Conservation (phyloP, 352 stramenopile species). For the Phytopythium cucurbitacearum region DNA sequence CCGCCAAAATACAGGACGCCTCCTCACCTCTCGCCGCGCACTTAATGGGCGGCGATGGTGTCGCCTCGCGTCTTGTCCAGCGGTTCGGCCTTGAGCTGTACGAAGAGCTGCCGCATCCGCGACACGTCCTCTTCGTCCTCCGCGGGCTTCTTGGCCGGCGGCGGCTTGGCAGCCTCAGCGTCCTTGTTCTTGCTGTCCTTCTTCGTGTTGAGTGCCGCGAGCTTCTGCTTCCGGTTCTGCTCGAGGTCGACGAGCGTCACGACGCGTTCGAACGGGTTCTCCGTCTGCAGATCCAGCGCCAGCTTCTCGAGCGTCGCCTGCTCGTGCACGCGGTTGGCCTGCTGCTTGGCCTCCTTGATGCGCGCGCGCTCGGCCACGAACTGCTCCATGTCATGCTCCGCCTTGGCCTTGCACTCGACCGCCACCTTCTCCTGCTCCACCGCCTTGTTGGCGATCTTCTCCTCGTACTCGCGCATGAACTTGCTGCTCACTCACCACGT, state of each 20-base stretch:
- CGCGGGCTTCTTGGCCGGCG: slow-evolving; percentile 48
- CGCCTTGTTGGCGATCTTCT: slow-evolving; percentile 62
- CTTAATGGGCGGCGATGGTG: slow-evolving; percentile 41
- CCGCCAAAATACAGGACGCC: too few relatives aligned
- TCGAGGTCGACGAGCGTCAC: slow-evolving; percentile 93
- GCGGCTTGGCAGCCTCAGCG: slow-evolving; percentile 27
- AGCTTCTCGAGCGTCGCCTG: slow-evolving; percentile 94
- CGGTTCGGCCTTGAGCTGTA: slow-evolving; percentile 92
- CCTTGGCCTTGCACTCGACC: slow-evolving; percentile 67
- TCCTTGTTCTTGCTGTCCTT: slow-evolving; percentile 46
- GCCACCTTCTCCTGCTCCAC: slow-evolving; percentile 71
- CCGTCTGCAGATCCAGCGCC: slow-evolving; percentile 91
- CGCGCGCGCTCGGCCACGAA: slow-evolving; percentile 84
- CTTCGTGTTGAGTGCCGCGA: slow-evolving; percentile 53
- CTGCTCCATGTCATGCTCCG: slow-evolving; percentile 59
- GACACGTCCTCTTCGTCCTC: slow-evolving; percentile 83
- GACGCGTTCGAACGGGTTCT: slow-evolving; percentile 93
- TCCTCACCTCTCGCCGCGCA: not conserved
- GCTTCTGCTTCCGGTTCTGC: slow-evolving; percentile 65
- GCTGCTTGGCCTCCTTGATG: slow-evolving; percentile 89
- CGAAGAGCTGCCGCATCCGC: slow-evolving; percentile 92
- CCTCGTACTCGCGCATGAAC: slow-evolving; percentile 70
- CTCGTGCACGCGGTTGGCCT: slow-evolving; percentile 91
- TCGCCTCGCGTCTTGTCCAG: slow-evolving; percentile 73
- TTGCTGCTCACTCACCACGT: slow-evolving; percentile 28